These are phyloP conservation scores for Tulasnella sp. DNA, from an alignment of 768 basidiomycete genomes.

Conservation along the genomic window DNA sequence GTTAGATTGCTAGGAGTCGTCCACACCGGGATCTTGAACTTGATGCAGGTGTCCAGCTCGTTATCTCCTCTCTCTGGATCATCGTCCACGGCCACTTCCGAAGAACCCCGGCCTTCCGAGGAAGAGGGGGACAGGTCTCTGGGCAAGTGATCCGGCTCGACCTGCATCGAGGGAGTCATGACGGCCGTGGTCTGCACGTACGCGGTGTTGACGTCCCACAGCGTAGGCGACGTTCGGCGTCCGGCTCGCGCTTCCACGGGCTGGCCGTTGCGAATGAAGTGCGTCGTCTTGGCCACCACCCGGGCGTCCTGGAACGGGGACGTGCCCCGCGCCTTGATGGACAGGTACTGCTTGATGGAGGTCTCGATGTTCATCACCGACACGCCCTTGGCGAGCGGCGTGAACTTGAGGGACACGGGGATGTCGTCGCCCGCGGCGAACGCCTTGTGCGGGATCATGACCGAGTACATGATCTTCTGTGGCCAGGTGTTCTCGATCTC, in stretches of 20 bases:
- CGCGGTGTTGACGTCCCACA: constrained; percentile 19
- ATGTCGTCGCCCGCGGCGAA: constrained; percentile 90
- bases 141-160: constrained; percentile 17
- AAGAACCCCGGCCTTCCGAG: neutral
- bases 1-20: constrained; percentile 39
- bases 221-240: neutral
- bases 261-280: constrained; percentile 68
- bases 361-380: constrained; percentile 67
- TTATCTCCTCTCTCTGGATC: constrained; percentile 41
- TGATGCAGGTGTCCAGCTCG: constrained; percentile 59
- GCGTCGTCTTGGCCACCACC: constrained; percentile 62
- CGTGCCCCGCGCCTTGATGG: constrained; percentile 62
- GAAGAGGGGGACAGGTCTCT: neutral
- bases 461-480: constrained; percentile 92
- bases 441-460: constrained; percentile 93
- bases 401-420: constrained; percentile 82
- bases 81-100: neutral
- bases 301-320: constrained; percentile 64
- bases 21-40: constrained; percentile 61
- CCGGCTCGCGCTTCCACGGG: constrained; percentile 46
- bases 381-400: constrained; percentile 83
- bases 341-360: constrained; percentile 67
- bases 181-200: constrained; percentile 6
- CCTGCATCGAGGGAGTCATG: constrained; percentile 11
- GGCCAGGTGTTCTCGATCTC: constrained; percentile 93